Base-by-base conservation (phyloP, 2,329 filamentous ascomycete species). In the Trichoderma brevicompactum region DNA sequence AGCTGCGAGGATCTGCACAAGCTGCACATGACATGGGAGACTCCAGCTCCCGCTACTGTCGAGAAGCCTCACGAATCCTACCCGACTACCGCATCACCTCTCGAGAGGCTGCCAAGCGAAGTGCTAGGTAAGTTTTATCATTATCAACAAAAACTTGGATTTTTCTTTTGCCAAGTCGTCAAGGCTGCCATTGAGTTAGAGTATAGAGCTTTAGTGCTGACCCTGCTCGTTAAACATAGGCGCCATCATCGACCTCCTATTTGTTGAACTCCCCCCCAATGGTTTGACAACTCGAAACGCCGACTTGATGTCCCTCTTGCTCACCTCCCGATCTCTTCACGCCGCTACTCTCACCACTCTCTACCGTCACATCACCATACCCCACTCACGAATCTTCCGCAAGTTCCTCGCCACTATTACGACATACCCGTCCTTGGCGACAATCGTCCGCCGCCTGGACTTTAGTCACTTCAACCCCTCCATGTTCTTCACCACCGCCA, bases 381-480 rank as follows among this genome's bases (percentile, higher is more conserved):
- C 92, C 6, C 91, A 94, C 80, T 94, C 92, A 32, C 83, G 88
- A 67, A 92, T 93, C 74, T 95, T 94, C 79, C 88, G 88, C 74
- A 94, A 94, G 78, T 92, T 93, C 70, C 84, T 93, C 55, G 81
- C 83, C 65, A 91, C 92, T 72, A 82, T 94, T 69, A 80, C 81
- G 52, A 79, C 85, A 66, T 88, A 93, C 74, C 85, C 87, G 2
- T 81, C 87, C 8, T 81, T 94, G 62, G 92, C 91, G 52, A 89
- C 87, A 46, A 87, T 94, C 71, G 90, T 94, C 50, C 87, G 90
- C 65, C 89, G 92, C 58, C 80, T 94, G 52, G 92, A 95, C 78
- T 94, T 95, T 72, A 93, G 90, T 68, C 91, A 94, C 80, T 94
- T 94, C 78, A 94, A 92, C 75, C 91, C 91, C 23, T 87, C 90